Conservation (phyloP, 164 flowering plant species). For the Tinospora cordifolia region DNA sequence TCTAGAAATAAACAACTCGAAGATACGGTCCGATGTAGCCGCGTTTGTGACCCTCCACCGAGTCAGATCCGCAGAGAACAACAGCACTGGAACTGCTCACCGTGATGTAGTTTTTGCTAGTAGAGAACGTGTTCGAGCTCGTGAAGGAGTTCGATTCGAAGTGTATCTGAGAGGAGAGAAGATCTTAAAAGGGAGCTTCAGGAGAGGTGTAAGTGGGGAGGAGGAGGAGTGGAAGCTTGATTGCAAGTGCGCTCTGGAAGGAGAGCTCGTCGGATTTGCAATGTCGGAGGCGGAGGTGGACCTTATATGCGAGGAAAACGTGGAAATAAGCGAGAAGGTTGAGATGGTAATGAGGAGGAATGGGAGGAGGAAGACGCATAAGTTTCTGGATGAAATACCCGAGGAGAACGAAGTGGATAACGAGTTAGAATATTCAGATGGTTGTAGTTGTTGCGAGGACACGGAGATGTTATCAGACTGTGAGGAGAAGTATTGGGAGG, state of each 20-base stretch:
- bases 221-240: conserved; percentile 39
- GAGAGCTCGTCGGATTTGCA: conserved; percentile 13
- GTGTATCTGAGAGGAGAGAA: conserved; percentile 47
- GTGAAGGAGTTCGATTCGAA: conserved; percentile 57
- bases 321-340: conserved; percentile 38
- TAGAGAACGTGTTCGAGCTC: conserved; percentile 37
- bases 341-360: conserved; percentile 33
- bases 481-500: conserved; percentile 9
- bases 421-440: conserved; percentile 24
- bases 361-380: conserved; percentile 18
- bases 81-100: not conserved
- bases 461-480: conserved; percentile 15
- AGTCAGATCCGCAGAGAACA: conserved; percentile 13
- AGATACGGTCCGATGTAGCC: conserved; percentile 39
- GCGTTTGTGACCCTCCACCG: conserved; percentile 58
- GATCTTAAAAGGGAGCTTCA: conserved; percentile 44
- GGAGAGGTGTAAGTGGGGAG: conserved; percentile 34
- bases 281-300: conserved; percentile 35
- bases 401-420: conserved; percentile 45
- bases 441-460: conserved; percentile 19
- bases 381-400: conserved; percentile 62
- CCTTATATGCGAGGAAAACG: conserved; percentile 44
- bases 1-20: conserved; percentile 37
- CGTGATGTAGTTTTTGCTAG: conserved; percentile 25
- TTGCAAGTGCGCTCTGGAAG: conserved; percentile 36